phyloP scores from a whole-genome alignment of 2,329 filamentous ascomycete genomes.

The Pseudopithomyces maydicus region DNA sequence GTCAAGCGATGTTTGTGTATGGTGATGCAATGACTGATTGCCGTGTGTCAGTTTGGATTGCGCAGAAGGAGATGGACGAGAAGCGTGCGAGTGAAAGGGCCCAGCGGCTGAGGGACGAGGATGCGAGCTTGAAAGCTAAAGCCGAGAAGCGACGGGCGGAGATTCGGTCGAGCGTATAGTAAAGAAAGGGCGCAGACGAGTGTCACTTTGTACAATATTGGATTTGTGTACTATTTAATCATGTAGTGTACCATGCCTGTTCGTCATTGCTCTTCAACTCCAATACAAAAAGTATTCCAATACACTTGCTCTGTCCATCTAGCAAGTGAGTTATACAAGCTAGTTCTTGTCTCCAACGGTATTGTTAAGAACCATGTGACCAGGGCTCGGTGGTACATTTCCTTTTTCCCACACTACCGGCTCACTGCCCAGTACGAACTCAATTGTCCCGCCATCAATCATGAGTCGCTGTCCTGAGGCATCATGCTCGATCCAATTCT shows the following conservation, averaged over 20 bases:
- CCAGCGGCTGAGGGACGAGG: conserved; percentile 36
- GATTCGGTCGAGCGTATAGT: conserved; percentile 38
- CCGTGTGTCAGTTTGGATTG: conserved; percentile 38
- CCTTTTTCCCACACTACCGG: conserved; percentile 55
- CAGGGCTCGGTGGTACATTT: conserved; percentile 57
- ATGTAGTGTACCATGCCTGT: neutral
- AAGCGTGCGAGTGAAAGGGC: conserved; percentile 31
- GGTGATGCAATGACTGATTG: conserved; percentile 15
- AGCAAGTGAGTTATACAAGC: neutral
- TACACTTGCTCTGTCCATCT: too few relatives aligned
- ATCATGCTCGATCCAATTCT: conserved; percentile 69
- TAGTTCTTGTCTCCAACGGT: neutral
- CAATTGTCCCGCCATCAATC: conserved; percentile 51
- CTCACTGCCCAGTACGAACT: conserved; percentile 54
- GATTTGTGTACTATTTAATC: too few relatives aligned
- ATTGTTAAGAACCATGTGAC: conserved; percentile 31
- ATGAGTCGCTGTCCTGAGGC: conserved; percentile 55
- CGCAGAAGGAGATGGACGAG: conserved; percentile 40
- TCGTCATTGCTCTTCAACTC: neutral
- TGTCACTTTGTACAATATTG: neutral
- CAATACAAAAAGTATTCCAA: too few relatives aligned
- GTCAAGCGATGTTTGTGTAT: conserved; percentile 31
- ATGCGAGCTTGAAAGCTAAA: conserved; percentile 37
- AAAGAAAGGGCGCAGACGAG: neutral
- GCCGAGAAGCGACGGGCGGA: conserved; percentile 39